Percentiles rank a stretch among this genome's conserved stretches.
phyloP scores from a whole-genome alignment of 495 filamentous ascomycete genomes.

The Bacidia gigantensis region DNA sequence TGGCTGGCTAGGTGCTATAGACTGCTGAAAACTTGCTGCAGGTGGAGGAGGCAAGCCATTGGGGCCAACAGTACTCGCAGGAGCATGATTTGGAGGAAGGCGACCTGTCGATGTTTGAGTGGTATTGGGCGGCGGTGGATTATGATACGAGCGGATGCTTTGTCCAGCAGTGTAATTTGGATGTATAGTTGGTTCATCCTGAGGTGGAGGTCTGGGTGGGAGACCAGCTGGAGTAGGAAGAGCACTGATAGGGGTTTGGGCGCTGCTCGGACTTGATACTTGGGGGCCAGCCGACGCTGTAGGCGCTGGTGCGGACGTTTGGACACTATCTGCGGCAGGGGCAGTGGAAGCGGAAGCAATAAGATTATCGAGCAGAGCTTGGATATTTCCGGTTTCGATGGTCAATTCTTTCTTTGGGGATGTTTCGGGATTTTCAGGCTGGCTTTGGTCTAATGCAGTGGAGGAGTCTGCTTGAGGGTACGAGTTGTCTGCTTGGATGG shows the following conservation, averaged over 20 bases:
- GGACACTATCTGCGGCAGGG: slow-evolving; percentile 23
- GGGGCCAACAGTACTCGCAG: slow-evolving; percentile 39
- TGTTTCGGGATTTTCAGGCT: slow-evolving; percentile 5
- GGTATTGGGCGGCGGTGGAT: slow-evolving; percentile 26
- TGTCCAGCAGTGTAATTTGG: slow-evolving; percentile 41
- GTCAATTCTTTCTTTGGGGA: slow-evolving; percentile 23
- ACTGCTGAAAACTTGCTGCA: slow-evolving; percentile 39
- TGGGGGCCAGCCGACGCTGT: slow-evolving; percentile 22
- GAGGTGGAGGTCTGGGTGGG: slow-evolving; percentile 37
- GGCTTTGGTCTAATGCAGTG: slow-evolving; percentile 3
- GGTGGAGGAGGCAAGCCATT: slow-evolving; percentile 48
- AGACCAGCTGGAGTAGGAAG: slow-evolving; percentile 26
- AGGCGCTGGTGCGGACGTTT: slow-evolving; percentile 19
- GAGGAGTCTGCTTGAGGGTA: slow-evolving; percentile 8
- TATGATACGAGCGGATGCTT: slow-evolving; percentile 46
- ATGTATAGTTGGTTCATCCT: slow-evolving; percentile 43
- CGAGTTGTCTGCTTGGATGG: background rate
- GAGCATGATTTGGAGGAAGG: slow-evolving; percentile 29
- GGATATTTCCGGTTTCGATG: slow-evolving; percentile 27
- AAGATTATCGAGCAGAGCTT: slow-evolving; percentile 40
- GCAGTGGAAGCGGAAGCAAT: slow-evolving; percentile 28
- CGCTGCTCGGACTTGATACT: slow-evolving; percentile 24
- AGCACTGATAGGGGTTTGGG: slow-evolving; percentile 27
- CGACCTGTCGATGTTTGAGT: slow-evolving; percentile 25
- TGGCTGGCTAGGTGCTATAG: slow-evolving; percentile 24